Conservation (phyloP, 164 flowering plant genomes). For the Kingdonia uniflora region DNA sequence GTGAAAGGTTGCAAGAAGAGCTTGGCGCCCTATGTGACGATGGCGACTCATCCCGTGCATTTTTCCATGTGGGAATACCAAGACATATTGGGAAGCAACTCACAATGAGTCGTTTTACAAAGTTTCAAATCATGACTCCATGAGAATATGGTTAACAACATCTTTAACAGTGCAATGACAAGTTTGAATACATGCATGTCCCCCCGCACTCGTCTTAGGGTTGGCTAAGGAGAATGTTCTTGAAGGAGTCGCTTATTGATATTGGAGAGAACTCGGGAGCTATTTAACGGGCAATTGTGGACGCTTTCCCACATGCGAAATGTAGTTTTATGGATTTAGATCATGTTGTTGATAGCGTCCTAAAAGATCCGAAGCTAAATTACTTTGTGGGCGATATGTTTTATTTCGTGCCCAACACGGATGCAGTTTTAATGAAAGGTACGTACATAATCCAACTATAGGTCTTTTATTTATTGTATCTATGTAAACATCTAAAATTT, state of each 20-base stretch:
- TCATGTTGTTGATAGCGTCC: conserved; percentile 1
- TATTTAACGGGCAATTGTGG: not conserved
- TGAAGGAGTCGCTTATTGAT: conserved; percentile 4
- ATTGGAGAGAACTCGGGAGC: not conserved
- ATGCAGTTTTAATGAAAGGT: conserved; percentile 8
- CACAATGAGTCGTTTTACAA: not conserved
- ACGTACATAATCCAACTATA: not conserved
- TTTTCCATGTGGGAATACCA: not conserved
- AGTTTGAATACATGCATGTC: not conserved
- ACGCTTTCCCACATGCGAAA: conserved; percentile 7
- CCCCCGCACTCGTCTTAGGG: not conserved
- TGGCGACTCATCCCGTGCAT: not conserved
- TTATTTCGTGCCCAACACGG: conserved; percentile 1
- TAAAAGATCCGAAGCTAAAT: not conserved
- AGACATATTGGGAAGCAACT: not conserved
- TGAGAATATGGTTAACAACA: not conserved
- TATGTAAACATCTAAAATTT: not conserved
- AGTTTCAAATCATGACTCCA: not conserved
- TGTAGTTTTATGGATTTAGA: conserved; percentile 1
- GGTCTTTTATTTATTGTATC: not conserved
- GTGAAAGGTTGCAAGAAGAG: not conserved
- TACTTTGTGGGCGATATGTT: conserved; percentile 9
- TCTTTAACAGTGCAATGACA: conserved; percentile 1
- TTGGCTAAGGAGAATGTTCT: conserved; percentile 1
- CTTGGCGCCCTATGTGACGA: conserved; percentile 4